Evolutionary conservation across 257 asterid species (phyloP), one percentile per base, ranked within the genome.

Genomic region (Primulina huaijiensis): DNA sequence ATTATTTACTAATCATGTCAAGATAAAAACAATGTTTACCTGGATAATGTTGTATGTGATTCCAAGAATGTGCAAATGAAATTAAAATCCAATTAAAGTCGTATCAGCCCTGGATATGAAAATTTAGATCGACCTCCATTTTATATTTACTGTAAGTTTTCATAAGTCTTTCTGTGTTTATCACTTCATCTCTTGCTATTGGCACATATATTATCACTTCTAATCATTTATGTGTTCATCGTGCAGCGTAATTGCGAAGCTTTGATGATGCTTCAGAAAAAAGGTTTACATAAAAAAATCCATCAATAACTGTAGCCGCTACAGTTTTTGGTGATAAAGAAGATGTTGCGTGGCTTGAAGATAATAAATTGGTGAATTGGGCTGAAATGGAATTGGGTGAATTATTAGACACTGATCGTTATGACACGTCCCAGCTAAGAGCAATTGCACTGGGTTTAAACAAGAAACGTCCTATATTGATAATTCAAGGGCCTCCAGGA

Each of bases 221-320:
- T 69, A 17, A 60, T n/a, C 5, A 69, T 76, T 75, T 71, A 52
- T 69, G 3, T 80, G 8, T 46, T 46, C 0, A 14, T 14, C 16
- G 56, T 46, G 84, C 95, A 92, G 98, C 95, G 98, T 60, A 92
- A 92, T 69, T 92, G 98, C 83, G 98, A 92, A 81, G 98, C 98
- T 73, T 80, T 92, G 63, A 92, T 92, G 98, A 90, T 87, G 95
- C 98, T 92, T 63, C 93, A 90, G 74, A 92, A 88, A 90, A 92
- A 86, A 82, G 98, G 98, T 17, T 82, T 92, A 68, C 90, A 82
- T 79, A 92, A 90, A 80, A 80, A 80, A 92, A 87, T 79, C 82
- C 97, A 74, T 88, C 98, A 52, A 72, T 86, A 71, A 81, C 93
- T 19, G 88, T 92, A 60, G 97, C 86, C 72, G 76, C 96, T 65